These are phyloP conservation scores for Candida takata DNA, from an alignment of 805 yeast species.

Conservation along the genomic window DNA sequence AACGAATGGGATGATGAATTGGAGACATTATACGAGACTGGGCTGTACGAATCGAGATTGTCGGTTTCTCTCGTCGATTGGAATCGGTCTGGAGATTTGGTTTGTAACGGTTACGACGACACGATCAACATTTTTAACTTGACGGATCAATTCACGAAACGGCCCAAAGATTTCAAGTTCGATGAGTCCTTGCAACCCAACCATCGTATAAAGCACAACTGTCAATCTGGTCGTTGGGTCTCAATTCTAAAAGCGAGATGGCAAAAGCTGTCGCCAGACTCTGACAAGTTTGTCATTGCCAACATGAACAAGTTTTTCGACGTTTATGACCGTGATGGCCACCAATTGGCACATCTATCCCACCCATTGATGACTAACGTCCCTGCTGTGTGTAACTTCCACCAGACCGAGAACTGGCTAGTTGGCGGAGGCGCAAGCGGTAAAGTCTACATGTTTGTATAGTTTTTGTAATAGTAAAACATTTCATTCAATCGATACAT, in stretches of 20 bases:
- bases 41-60: slow-evolving; percentile 63
- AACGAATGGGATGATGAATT: slow-evolving; percentile 42
- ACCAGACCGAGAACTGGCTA: slow-evolving; percentile 82
- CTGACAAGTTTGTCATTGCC: slow-evolving; percentile 82
- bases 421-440: slow-evolving; percentile 96
- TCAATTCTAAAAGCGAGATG: slow-evolving; percentile 83
- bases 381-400: slow-evolving; percentile 84
- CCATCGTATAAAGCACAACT: slow-evolving; percentile 71
- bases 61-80: slow-evolving; percentile 82
- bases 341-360: slow-evolving; percentile 68
- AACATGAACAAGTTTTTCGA: slow-evolving; percentile 90
- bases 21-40: slow-evolving; percentile 31
- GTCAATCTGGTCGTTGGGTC: slow-evolving; percentile 97
- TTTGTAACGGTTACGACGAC: slow-evolving; percentile 92
- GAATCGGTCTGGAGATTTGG: slow-evolving; percentile 54
- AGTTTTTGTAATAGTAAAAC: neutral
- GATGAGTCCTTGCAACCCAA: slow-evolving; percentile 45
- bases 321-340: slow-evolving; percentile 70
- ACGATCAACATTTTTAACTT: slow-evolving; percentile 67
- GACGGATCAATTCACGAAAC: slow-evolving; percentile 21
- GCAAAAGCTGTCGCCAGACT: slow-evolving; percentile 68
- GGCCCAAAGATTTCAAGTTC: slow-evolving; percentile 15
- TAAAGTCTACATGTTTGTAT: slow-evolving; percentile 56
- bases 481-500: neutral
- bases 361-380: slow-evolving; percentile 71